A percentile compares a stretch with the other conserved stretches of the same genome.
These are phyloP conservation scores for Coniochaeta prunicola DNA, from an alignment of 2,329 filamentous ascomycete genomes.

Conservation along the genomic window DNA sequence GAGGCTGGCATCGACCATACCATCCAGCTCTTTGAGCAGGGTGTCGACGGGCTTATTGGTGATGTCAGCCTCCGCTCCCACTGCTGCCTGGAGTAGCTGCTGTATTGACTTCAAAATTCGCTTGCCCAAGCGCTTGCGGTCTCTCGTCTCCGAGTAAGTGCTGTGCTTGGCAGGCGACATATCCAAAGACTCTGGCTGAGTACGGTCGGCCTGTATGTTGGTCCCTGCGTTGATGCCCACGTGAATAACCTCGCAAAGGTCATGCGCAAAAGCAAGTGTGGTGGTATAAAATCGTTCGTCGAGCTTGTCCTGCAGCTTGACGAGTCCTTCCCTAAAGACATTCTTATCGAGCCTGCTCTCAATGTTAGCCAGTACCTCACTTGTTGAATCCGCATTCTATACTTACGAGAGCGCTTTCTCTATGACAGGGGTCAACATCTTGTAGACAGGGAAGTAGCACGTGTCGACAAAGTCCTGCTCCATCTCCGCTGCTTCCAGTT, in stretches of 20 bases:
- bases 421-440: constrained; percentile 68
- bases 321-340: constrained; percentile 47
- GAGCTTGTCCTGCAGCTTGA: constrained; percentile 42
- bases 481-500: constrained; percentile 68
- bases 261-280: constrained; percentile 47
- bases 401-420: constrained; percentile 77
- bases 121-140: constrained; percentile 79
- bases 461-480: constrained; percentile 76
- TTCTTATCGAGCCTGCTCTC: constrained; percentile 54
- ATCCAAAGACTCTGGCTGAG: constrained; percentile 26
- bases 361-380: constrained; percentile 25
- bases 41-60: constrained; percentile 62
- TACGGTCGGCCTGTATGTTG: constrained; percentile 16
- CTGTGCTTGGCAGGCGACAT: constrained; percentile 43
- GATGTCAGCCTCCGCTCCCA: constrained; percentile 76
- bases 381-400: neutral
- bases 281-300: constrained; percentile 51
- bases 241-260: constrained; percentile 48
- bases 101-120: constrained; percentile 81
- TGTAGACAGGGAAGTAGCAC: constrained; percentile 84
- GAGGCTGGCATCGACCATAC: constrained; percentile 62
- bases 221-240: constrained; percentile 40
- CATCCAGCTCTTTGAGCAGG: constrained; percentile 66
- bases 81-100: constrained; percentile 66
- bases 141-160: constrained; percentile 62